These are phyloP conservation scores for Chalciporus pseudorubinellus DNA, from an alignment of 768 basidiomycete genomes.

Conservation along the genomic window DNA sequence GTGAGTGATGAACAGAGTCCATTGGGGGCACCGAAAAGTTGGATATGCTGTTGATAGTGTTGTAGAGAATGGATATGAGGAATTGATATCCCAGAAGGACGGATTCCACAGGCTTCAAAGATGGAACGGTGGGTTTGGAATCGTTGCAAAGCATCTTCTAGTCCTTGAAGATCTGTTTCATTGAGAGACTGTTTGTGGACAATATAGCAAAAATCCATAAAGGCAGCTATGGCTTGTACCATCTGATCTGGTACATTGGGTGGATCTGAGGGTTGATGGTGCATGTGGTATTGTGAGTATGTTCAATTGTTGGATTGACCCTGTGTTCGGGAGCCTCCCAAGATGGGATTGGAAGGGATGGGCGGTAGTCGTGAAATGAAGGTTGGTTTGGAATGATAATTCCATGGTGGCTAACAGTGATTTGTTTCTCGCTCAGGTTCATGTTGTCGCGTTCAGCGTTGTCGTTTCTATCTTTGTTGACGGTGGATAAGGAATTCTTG, in stretches of 20 bases:
- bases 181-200: slow-evolving; percentile 9
- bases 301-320: no score
- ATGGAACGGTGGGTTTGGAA: background rate
- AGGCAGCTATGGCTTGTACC: slow-evolving; percentile 17
- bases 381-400: no score
- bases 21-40: slow-evolving; percentile 27
- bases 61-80: background rate
- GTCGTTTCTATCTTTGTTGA: no score
- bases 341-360: no score
- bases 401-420: no score
- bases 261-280: no score
- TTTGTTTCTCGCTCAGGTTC: no score
- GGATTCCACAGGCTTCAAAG: background rate
- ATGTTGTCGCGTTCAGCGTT: no score
- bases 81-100: background rate
- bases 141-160: background rate
- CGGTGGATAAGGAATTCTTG: no score
- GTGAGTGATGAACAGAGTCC: slow-evolving; percentile 4
- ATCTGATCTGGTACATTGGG: slow-evolving; percentile 8
- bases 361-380: no score
- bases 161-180: background rate
- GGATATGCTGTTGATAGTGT: slow-evolving; percentile 19
- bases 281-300: no score
- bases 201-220: slow-evolving; percentile 27
- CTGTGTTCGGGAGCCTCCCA: no score